These are phyloP conservation scores for Aspergillus brunneoviolaceus DNA, from an alignment of 2,329 filamentous ascomycete genomes.

Conservation along the genomic window DNA sequence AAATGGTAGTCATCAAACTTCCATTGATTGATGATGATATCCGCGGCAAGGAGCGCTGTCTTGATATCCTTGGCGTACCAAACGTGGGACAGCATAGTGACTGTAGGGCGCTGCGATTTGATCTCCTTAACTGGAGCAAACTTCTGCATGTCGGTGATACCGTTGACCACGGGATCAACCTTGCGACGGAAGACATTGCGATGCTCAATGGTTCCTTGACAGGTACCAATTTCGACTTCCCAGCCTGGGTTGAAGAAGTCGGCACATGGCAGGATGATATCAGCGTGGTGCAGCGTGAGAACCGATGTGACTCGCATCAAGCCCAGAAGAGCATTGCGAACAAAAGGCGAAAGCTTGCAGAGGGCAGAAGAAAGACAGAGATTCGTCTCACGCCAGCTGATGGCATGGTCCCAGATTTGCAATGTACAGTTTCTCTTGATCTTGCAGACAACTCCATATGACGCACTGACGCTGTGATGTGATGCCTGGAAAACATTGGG, in stretches of 20 bases:
- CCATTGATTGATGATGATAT: constrained; percentile 65
- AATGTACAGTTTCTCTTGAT: constrained; percentile 60
- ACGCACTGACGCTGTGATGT: constrained; percentile 61
- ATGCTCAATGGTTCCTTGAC: constrained; percentile 57
- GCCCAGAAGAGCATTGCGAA: constrained; percentile 50
- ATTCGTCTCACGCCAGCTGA: constrained; percentile 60
- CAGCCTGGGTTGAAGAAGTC: constrained; percentile 65
- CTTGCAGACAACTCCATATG: constrained; percentile 63
- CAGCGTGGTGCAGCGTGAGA: constrained; percentile 56
- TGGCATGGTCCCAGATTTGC: constrained; percentile 65
- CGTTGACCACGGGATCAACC: constrained; percentile 65
- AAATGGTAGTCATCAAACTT: constrained; percentile 65
- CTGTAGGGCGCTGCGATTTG: constrained; percentile 59
- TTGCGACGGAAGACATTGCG: constrained; percentile 59
- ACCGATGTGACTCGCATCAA: constrained; percentile 50
- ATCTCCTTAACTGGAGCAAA: constrained; percentile 62
- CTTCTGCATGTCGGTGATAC: constrained; percentile 63
- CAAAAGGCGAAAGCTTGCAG: constrained; percentile 50
- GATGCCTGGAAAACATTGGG: constrained; percentile 64
- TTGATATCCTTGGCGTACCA: constrained; percentile 62
- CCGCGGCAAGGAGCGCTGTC: constrained; percentile 61
- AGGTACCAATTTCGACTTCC: constrained; percentile 62
- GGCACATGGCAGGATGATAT: constrained; percentile 57
- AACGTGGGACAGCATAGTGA: constrained; percentile 63
- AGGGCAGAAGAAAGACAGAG: constrained; percentile 52